phyloP scores from a whole-genome alignment of 2,329 filamentous ascomycete species.

The Pseudogymnoascus sp. region DNA sequence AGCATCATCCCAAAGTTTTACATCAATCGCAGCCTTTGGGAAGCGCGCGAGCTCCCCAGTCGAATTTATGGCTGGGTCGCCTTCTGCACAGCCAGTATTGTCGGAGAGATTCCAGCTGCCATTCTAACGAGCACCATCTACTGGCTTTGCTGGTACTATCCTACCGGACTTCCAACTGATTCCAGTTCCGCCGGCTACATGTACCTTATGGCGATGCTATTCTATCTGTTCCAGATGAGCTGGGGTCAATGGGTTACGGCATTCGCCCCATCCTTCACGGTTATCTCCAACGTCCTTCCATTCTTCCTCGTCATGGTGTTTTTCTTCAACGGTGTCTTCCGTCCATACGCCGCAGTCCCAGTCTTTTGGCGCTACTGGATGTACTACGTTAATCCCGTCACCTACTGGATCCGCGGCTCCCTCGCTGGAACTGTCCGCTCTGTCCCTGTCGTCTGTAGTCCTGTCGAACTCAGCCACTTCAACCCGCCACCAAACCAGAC shows the following conservation, averaged over 20 bases:
- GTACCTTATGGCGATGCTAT: slow-evolving; percentile 49
- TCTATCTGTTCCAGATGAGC: slow-evolving; percentile 52
- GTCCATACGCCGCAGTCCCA: slow-evolving; percentile 55
- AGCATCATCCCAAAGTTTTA: slow-evolving; percentile 54
- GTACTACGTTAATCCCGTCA: slow-evolving; percentile 54
- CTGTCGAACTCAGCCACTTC: slow-evolving; percentile 42
- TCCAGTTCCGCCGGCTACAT: slow-evolving; percentile 38
- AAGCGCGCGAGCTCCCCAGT: slow-evolving; percentile 51
- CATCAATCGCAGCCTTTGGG: slow-evolving; percentile 48
- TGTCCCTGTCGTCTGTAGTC: slow-evolving; percentile 38
- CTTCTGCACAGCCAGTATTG: slow-evolving; percentile 46
- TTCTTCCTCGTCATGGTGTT: slow-evolving; percentile 55
- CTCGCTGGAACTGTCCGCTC: slow-evolving; percentile 45
- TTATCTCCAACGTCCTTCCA: slow-evolving; percentile 51
- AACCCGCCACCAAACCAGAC: slow-evolving; percentile 36
- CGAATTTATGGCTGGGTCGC: slow-evolving; percentile 57
- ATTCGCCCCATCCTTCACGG: slow-evolving; percentile 53
- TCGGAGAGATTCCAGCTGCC: slow-evolving; percentile 40
- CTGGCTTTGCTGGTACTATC: slow-evolving; percentile 51
- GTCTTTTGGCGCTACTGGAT: slow-evolving; percentile 54
- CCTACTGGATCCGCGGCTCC: slow-evolving; percentile 51
- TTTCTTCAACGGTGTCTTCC: slow-evolving; percentile 67
- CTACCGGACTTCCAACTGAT: slow-evolving; percentile 37
- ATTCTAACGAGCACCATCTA: slow-evolving; percentile 38
- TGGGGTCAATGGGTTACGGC: slow-evolving; percentile 57